Conservation (phyloP, 306 rosid genomes). For the Mimosa bimucronata region DNA sequence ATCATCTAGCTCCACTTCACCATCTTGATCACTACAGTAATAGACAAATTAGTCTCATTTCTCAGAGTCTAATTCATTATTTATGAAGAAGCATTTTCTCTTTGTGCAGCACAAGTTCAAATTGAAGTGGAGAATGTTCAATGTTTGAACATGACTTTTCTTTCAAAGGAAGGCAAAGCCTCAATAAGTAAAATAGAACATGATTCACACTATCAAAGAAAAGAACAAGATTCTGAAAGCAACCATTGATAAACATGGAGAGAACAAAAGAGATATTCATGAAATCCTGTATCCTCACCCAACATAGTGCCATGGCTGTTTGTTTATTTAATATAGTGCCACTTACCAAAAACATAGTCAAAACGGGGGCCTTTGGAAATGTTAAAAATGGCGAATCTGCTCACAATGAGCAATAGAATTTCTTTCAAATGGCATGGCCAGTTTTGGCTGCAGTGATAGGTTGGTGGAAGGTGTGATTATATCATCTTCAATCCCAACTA, state of each 20-base stretch:
- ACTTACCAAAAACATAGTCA: conserved; percentile 15
- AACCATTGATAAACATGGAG: conserved; percentile 5
- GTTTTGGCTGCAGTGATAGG: conserved; percentile 5
- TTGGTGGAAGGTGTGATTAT: conserved; percentile 1
- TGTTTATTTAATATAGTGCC: conserved; percentile 24
- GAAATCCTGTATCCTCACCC: conserved; percentile 9
- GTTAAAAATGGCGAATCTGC: background rate
- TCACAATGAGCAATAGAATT: background rate
- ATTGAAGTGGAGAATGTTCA: conserved; percentile 5
- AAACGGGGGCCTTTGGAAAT: background rate
- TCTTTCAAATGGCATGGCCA: conserved; percentile 4
- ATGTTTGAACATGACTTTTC: conserved; percentile 20
- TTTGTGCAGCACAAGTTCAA: conserved; percentile 18
- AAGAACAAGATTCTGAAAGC: background rate
- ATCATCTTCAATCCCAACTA: background rate
- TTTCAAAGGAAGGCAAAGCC: background rate
- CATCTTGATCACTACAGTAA: conserved; percentile 71
- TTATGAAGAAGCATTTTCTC: conserved; percentile 8
- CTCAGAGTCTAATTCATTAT: background rate
- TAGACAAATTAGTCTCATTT: conserved; percentile 29
- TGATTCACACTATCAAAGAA: too few species aligned
- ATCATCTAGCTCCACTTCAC: conserved; percentile 76
- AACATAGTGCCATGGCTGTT: conserved; percentile 11
- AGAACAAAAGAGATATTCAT: conserved; percentile 27
- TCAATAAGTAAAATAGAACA: background rate